These are phyloP conservation scores for Paspalum vaginatum DNA, from an alignment of 176 grass and related monocot species.

Conservation along the genomic window DNA sequence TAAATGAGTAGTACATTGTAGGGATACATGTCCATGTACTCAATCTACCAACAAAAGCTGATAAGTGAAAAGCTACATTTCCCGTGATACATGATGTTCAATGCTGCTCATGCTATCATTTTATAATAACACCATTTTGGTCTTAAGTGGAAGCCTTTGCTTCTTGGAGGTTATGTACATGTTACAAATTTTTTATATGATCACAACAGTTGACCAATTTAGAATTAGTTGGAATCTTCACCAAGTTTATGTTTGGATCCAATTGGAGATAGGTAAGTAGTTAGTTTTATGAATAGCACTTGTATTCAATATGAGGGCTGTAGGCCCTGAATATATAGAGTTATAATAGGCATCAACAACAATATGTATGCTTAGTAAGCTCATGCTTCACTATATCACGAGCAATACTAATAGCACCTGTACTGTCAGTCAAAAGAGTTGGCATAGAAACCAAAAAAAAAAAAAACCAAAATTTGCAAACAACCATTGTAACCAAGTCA, in stretches of 20 bases:
- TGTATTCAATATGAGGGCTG: no score
- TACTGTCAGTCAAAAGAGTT: no score
- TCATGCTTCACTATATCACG: no score
- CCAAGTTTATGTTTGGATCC: not conserved
- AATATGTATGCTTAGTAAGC: no score
- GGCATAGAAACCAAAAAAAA: no score
- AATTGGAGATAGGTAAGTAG: not conserved
- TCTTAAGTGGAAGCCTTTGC: not conserved
- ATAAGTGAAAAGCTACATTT: not conserved
- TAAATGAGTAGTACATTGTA: not conserved
- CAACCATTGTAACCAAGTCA: no score
- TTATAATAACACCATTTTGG: not conserved
- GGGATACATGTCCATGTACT: not conserved
- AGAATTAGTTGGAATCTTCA: not conserved
- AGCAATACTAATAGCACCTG: no score
- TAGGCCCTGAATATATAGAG: no score
- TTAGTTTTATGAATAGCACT: no score
- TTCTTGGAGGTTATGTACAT: not conserved
- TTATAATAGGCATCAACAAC: no score
- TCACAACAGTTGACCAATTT: not conserved
- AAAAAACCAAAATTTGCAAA: no score
- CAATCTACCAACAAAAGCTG: not conserved
- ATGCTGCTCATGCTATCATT: not conserved
- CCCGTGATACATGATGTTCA: not conserved
- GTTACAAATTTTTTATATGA: not conserved